phyloP scores from a whole-genome alignment of 352 stramenopile species.

The Phytophthora syringae region DNA sequence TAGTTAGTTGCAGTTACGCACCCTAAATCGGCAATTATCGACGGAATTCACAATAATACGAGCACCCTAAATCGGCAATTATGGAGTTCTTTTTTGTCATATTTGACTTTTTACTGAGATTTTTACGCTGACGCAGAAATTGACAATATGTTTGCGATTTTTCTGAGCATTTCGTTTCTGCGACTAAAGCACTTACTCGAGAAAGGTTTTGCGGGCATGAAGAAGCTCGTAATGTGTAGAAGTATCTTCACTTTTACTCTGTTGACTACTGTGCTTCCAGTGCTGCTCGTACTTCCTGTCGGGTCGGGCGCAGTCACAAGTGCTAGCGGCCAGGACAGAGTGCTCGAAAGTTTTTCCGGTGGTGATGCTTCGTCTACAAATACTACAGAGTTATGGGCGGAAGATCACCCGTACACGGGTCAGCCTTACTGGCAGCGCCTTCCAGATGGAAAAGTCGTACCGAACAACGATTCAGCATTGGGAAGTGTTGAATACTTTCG shows the following conservation, averaged over 20 bases:
- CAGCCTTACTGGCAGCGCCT: slow-evolving; percentile 44
- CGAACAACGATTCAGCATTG: slow-evolving; percentile 30
- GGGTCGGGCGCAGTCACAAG: slow-evolving; percentile 1
- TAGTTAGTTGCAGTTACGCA: too few relatives aligned
- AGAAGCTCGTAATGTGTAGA: slow-evolving; percentile 3
- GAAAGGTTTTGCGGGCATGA: slow-evolving; percentile 13
- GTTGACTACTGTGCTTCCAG: neutral
- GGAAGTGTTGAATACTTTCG: slow-evolving; percentile 28
- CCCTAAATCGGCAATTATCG: too few relatives aligned
- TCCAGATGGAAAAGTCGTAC: slow-evolving; percentile 45
- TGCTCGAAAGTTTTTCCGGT: slow-evolving; percentile 4
- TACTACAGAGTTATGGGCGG: slow-evolving; percentile 46
- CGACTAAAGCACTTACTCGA: neutral
- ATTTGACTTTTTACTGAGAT: too few relatives aligned
- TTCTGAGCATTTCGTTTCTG: too few relatives aligned
- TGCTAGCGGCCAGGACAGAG: neutral
- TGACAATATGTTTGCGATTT: too few relatives aligned
- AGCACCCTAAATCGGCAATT: too few relatives aligned
- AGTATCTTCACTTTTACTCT: neutral
- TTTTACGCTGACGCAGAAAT: too few relatives aligned
- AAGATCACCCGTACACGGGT: slow-evolving; percentile 56
- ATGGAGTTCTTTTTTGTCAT: too few relatives aligned
- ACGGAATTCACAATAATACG: too few relatives aligned
- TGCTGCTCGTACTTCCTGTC: neutral
- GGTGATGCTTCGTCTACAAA: slow-evolving; percentile 11